Evolutionary conservation across 768 basidiomycete species (phyloP).

Genomic region (Mycena maculata): DNA sequence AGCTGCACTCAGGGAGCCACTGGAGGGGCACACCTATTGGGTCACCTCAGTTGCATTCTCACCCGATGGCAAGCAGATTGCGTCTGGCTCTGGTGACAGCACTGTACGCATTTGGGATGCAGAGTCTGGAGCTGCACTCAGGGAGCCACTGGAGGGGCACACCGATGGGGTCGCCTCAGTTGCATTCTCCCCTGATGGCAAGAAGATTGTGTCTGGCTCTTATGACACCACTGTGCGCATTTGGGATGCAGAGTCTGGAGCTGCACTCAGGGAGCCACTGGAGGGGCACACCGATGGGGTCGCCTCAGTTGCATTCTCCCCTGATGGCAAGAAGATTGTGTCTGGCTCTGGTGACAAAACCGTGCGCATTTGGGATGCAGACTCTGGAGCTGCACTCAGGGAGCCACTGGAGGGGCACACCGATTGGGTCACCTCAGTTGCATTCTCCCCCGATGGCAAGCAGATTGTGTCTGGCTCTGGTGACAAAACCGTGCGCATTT

Average conservation of each 20-base stretch:
- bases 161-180: neutral
- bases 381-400: neutral
- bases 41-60: neutral
- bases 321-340: neutral
- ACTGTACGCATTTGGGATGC: constrained; percentile 2
- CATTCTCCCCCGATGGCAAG: neutral
- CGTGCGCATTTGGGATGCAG: neutral
- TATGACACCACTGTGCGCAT: neutral
- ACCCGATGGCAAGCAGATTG: neutral
- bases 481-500: neutral
- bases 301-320: neutral
- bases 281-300: neutral
- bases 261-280: neutral
- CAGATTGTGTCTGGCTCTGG: neutral
- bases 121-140: neutral
- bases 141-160: neutral
- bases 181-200: neutral
- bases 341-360: neutral
- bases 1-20: neutral
- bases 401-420: neutral
- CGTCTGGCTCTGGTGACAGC: neutral
- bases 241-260: neutral
- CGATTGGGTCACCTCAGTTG: neutral
- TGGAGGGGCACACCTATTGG: neutral
- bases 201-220: neutral